These are phyloP conservation scores for Thraustochytrium sp. DNA, from an alignment of 352 stramenopile species.

Conservation along the genomic window DNA sequence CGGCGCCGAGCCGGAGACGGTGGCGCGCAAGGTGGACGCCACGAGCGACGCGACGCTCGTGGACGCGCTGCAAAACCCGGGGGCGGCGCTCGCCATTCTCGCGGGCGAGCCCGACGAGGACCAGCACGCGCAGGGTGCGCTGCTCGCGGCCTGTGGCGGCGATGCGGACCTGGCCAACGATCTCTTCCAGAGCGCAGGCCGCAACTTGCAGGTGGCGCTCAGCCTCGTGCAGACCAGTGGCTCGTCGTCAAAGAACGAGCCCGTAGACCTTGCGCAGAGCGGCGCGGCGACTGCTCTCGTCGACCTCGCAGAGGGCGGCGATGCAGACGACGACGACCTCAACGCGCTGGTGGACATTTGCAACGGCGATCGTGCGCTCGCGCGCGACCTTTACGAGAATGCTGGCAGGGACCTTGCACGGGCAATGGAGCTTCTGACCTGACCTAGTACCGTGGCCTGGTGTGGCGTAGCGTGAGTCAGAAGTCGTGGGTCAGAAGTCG, in stretches of 20 bases:
- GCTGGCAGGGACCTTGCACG: neutral
- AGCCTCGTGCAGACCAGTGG: neutral
- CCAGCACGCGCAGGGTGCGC: neutral
- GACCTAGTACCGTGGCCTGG: neutral
- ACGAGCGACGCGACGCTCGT: neutral
- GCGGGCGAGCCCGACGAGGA: neutral
- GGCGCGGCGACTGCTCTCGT: neutral
- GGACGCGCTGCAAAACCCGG: constrained; percentile 4
- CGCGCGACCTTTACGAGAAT: neutral
- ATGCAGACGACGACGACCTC: neutral
- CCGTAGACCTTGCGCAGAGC: neutral
- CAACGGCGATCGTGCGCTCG: neutral
- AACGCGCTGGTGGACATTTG: neutral
- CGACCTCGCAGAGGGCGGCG: neutral
- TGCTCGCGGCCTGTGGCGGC: neutral
- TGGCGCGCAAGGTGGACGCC: neutral
- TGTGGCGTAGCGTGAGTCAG: no score
- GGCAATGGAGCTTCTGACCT: neutral
- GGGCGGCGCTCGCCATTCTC: neutral
- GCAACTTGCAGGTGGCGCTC: neutral
- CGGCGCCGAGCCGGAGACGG: neutral
- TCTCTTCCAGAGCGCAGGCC: neutral
- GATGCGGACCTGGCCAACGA: neutral
- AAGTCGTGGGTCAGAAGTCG: no score
- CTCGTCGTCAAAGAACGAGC: neutral